Evolutionary conservation across 331 rosid genomes (phyloP), one percentile per base, ranked within the genome.

Genomic region (Spiraea crenata): DNA sequence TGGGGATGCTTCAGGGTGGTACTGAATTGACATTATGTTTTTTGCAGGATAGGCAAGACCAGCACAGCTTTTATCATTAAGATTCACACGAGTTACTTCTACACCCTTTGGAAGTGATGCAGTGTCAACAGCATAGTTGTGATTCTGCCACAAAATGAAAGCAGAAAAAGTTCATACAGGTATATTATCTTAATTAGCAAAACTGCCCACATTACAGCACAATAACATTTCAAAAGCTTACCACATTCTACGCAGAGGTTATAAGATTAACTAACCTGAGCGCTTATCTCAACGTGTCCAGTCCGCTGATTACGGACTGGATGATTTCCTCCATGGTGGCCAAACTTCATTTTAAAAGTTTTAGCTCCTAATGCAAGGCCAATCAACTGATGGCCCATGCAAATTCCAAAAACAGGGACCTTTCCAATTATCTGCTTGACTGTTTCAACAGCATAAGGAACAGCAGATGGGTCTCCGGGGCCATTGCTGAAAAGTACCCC

Each of bases 241-340:
- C 7, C 52, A 42, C 19, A 46, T 65, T 46, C 31, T 4, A 65
- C 7, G 16, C 3, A 40, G 7, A 47, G 57, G 3, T 57, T 39
- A 16, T 70, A 39, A 47, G 4, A 48, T 20, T 13, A 16, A 39
- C 75, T 75, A 63, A 91, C 99, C 97, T 95, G 99, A 59, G 97
- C 85, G 79, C 97, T 95, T 66, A 95, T 95, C 74, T 91, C 99
- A 68, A 95, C 99, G 6, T 76, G 71, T 63, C 96, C 88, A 34
- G 79, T 82, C 48, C 69, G 70, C 76, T 87, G 87, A 81, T 91
- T 89, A 44, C 96, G 90, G 46, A 95, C 97, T 0, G 99, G 99
- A 73, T 95, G 99, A 78, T 95, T 95, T 81, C 99, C 99, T 69
- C 99, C 99, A 19, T 95, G 99, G 75, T 91, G 99, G 77, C 97